Base-by-base conservation (phyloP, 2,329 filamentous ascomycete species). In the Zymoseptoria pseudotritici region DNA sequence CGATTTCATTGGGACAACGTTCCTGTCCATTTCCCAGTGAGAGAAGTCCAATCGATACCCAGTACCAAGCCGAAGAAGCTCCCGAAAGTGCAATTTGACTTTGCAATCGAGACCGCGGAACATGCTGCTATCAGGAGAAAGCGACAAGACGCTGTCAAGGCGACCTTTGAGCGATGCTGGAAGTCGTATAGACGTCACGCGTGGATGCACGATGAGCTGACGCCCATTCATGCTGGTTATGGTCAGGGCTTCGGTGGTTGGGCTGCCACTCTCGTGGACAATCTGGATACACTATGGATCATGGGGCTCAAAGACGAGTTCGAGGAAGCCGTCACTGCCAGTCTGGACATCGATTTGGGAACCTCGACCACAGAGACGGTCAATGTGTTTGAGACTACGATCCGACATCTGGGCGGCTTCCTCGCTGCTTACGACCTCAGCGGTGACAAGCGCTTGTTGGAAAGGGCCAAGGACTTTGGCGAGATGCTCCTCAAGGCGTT, bases 311-410 rank as follows among this genome's bases (percentile, higher is more conserved):
- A 77, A 57, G 72, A 75, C n/a, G 78, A 81, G 51, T 81, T 80
- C 56, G 68, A 74, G 17, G 74, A 75, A 22, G 78, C 78, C 1
- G 75, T 79, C 17, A 66, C 71, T n/a, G 76, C 77, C 10, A 69
- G 77, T 0, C 71, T 75, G 50, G 67, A 66, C 22, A 77, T 81
- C 54, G 73, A 80, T 61, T 77, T 80, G 54, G 72, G 74, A 3
- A 70, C 70, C 11, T 68, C 75, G 4, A 70, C 68, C 1, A 62
- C 73, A 21, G 73, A 76, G 20, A 71, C 67, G 19, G 63, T 80
- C 65, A 80, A 80, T 59, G 74, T 80, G 4, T 80, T 80, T 59
- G 78, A 81, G 63, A 80, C 78, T 0, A 80, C 76, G 20, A 80
- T 80, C 71, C 65, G 73, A n/a, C 72, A 75, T 63, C 61, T 75